Evolutionary conservation across 1,284 basidiomycete species (phyloP).

Genomic region (Takashimella tepidaria): DNA sequence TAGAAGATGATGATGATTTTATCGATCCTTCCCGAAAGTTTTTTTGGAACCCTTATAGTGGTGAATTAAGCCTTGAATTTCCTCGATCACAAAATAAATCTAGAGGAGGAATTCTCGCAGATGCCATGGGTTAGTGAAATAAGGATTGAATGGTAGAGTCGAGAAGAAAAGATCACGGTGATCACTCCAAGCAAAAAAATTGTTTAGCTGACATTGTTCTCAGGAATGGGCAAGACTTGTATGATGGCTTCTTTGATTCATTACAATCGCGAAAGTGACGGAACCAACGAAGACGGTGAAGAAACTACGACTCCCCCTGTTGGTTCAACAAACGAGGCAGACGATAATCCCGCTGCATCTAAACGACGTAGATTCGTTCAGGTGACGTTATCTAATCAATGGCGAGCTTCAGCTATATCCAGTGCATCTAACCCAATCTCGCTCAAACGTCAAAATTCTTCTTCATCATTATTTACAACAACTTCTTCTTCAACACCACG

Average conservation of each 20-base stretch:
- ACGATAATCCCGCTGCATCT: slow-evolving; percentile 11
- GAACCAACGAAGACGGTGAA: slow-evolving; percentile 34
- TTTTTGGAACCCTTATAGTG: slow-evolving; percentile 86
- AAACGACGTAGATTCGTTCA: slow-evolving; percentile 46
- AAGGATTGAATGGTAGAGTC: background rate
- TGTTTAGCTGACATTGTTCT: too few species aligned
- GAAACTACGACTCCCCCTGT: slow-evolving; percentile 16
- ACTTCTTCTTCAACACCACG: too few species aligned
- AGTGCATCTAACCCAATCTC: background rate
- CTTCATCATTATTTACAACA: slow-evolving; percentile 1
- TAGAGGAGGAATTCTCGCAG: slow-evolving; percentile 56
- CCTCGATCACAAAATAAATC: slow-evolving; percentile 74
- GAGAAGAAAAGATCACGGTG: too few species aligned
- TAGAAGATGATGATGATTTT: slow-evolving; percentile 42
- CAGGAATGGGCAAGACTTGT: slow-evolving; percentile 92
- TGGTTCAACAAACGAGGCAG: background rate
- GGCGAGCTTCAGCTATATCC: slow-evolving; percentile 31
- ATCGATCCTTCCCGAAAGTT: slow-evolving; percentile 52
- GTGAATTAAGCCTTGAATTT: slow-evolving; percentile 84
- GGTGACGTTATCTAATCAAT: slow-evolving; percentile 46
- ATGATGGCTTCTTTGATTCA: slow-evolving; percentile 92
- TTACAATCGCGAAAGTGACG: slow-evolving; percentile 58
- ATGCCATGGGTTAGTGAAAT: slow-evolving; percentile 42
- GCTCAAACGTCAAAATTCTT: too few species aligned
- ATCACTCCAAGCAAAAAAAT: too few species aligned